phyloP scores from a whole-genome alignment of 169 alveolate species.

The Theileria luwenshuni region DNA sequence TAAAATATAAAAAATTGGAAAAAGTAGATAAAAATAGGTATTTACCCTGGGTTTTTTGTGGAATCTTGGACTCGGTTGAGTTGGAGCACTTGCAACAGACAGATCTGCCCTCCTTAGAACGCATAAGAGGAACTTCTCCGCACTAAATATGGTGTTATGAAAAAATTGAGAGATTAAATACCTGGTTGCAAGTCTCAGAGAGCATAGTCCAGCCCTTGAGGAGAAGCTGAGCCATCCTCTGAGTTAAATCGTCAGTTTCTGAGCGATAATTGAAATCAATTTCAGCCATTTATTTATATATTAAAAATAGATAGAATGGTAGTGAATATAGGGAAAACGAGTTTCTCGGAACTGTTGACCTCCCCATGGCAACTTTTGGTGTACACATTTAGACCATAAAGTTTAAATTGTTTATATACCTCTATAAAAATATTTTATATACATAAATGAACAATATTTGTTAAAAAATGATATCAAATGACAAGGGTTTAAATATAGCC shows the following conservation, averaged over 20 bases:
- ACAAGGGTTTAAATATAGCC: constrained; percentile 20
- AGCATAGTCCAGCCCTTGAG: constrained; percentile 69
- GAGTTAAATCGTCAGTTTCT: constrained; percentile 35
- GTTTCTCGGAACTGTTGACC: neutral
- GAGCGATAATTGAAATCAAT: constrained; percentile 21
- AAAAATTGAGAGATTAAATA: neutral
- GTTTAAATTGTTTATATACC: neutral
- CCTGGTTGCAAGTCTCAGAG: constrained; percentile 54
- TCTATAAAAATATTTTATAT: neutral
- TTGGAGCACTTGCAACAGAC: constrained; percentile 51
- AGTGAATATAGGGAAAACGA: neutral
- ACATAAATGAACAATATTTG: neutral
- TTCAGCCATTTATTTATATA: constrained; percentile 4
- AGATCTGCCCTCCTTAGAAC: constrained; percentile 44
- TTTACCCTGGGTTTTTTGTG: constrained; percentile 10
- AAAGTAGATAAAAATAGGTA: constrained; percentile 4
- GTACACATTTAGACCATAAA: constrained; percentile 11
- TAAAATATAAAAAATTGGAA: constrained; percentile 6
- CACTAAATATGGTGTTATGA: constrained; percentile 41
- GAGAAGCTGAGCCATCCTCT: constrained; percentile 55
- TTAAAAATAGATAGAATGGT: neutral
- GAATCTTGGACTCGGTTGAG: constrained; percentile 10
- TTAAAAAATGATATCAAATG: neutral
- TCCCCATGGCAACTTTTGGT: constrained; percentile 29
- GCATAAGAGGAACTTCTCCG: constrained; percentile 65